These are phyloP conservation scores for Ploettnerulaceae sp. DNA, from an alignment of 2,329 filamentous ascomycete species.

Conservation along the genomic window DNA sequence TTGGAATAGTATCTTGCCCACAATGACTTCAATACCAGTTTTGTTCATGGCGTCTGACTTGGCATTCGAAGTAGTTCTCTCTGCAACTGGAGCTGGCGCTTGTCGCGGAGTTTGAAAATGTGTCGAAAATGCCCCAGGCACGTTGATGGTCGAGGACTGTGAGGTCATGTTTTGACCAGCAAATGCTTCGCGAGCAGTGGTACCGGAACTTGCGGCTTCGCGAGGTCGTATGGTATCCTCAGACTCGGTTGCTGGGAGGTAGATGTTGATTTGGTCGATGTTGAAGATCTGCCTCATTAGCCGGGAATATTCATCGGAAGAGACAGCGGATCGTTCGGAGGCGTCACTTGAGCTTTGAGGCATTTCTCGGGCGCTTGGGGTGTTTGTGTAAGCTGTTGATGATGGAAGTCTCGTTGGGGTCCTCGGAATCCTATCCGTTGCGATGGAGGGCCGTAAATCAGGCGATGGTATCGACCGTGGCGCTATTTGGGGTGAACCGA, in stretches of 20 bases:
- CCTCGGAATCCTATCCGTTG: conserved; percentile 4
- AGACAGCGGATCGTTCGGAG: conserved; percentile 27
- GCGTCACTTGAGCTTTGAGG: conserved; percentile 23
- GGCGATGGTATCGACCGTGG: not conserved
- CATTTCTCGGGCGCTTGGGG: conserved; percentile 13
- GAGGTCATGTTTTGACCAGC: conserved; percentile 23
- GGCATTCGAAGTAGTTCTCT: conserved; percentile 8
- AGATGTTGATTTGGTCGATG: conserved; percentile 35
- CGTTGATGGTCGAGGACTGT: conserved; percentile 41
- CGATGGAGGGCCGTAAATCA: conserved; percentile 7
- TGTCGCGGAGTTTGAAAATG: conserved; percentile 26
- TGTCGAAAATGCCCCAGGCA: conserved; percentile 59
- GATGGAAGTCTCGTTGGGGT: conserved; percentile 12
- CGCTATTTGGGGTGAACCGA: not conserved
- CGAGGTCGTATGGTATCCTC: conserved; percentile 1
- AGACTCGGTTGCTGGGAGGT: conserved; percentile 25
- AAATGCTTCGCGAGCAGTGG: conserved; percentile 18
- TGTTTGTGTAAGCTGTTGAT: conserved; percentile 6
- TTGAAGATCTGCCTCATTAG: conserved; percentile 35
- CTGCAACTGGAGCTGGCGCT: not conserved
- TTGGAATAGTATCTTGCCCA: conserved; percentile 28
- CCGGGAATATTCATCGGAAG: conserved; percentile 27
- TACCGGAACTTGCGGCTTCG: conserved; percentile 6
- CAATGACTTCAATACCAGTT: conserved; percentile 28
- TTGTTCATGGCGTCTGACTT: not conserved